These are phyloP conservation scores for Cymbidium sinense DNA, from an alignment of 106 monocot species.

Conservation along the genomic window DNA sequence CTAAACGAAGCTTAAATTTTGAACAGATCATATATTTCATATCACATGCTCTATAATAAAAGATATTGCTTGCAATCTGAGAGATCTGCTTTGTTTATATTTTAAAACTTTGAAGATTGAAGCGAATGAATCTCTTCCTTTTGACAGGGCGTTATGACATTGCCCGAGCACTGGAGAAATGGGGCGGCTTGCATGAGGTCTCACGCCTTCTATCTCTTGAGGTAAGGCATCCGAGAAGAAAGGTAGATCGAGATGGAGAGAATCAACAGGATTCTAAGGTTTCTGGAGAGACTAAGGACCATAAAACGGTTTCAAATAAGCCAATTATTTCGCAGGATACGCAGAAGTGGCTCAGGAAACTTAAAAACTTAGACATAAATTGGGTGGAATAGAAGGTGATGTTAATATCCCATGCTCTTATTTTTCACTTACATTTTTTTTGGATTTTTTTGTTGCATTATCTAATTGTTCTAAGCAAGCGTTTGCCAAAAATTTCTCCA, in stretches of 20 bases:
- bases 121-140: not conserved
- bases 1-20: too few species aligned
- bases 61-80: too few species aligned
- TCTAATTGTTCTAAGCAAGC: not conserved
- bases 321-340: conserved; percentile 56
- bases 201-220: conserved; percentile 77
- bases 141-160: conserved; percentile 80
- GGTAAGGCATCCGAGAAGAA: conserved; percentile 45
- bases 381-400: conserved; percentile 46
- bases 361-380: conserved; percentile 77
- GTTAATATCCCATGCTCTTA: not conserved
- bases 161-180: conserved; percentile 94
- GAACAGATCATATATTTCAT: too few species aligned
- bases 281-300: conserved; percentile 5
- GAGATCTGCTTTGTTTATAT: too few species aligned
- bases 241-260: conserved; percentile 11
- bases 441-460: not conserved
- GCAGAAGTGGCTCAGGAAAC: conserved; percentile 76
- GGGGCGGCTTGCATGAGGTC: conserved; percentile 94
- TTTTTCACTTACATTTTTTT: not conserved
- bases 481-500: too few species aligned
- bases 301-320: conserved; percentile 20
- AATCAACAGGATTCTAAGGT: conserved; percentile 9
- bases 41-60: too few species aligned
- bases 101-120: too few species aligned